Evolutionary conservation across 164 flowering plant species (phyloP), one percentile per base, ranked within the genome.

Genomic region (Piper longum): DNA sequence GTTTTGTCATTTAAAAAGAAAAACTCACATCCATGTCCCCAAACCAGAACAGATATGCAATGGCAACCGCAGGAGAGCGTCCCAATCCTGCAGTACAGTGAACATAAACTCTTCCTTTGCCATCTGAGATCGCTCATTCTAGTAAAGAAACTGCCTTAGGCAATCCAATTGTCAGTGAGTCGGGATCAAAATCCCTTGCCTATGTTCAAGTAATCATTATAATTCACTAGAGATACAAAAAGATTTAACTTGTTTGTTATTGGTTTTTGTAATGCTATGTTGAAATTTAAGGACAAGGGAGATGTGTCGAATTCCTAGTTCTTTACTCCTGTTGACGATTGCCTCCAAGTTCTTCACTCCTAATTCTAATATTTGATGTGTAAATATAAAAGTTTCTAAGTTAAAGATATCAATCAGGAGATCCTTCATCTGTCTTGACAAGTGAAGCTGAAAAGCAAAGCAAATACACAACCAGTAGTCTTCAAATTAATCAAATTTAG

Each of bases 21-120:
- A 3, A 40, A 70, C 93, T 85, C 67, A 89, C 98, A 79, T 89
- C 72, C 87, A 81, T 89, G 65, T 62, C 78, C 63, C 79, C 76
- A 57, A 92, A 92, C 98, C 96, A 92, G 76, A 82, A 92, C 84
- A 92, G 76, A 73, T 92, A 89, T 58, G 96, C 87, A 64, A 92
- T 87, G 41, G 88, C 88, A 75, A 87, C 87, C 19, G 96, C 98
- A 3, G 96, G 96, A 26, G 98, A 95, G 73, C 96, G 82, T 51
- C 96, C 96, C 57, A 92, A 68, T 66, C 98, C 98, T 66, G 96
- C 98, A 4, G 96, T 82, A 72, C 98, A 89, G 71, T 89, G 96
- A 59, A 92, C 86, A 66, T 87, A 92, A 0, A 81, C 86, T 69
- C 71, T 81, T 60, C 95, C 98, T 67, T 86, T 84, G 3, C 96